These are phyloP conservation scores for Starmerella etchellsii DNA, from an alignment of 805 yeast species.

Conservation along the genomic window DNA sequence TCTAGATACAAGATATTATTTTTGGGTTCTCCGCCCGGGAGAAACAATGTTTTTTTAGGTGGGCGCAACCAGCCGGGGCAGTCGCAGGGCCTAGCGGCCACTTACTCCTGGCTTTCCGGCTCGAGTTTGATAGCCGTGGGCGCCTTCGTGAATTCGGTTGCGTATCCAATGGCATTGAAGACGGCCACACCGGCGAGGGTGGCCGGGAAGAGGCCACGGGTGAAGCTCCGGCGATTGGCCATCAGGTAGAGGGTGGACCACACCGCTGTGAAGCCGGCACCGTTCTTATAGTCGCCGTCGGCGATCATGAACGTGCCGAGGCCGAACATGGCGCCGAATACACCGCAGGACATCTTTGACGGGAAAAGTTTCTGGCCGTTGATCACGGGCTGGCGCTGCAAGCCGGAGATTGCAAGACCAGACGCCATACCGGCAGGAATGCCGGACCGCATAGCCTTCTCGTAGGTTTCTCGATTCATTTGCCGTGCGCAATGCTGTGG, in stretches of 20 bases:
- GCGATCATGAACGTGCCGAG: constrained; percentile 22
- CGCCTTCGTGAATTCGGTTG: constrained; percentile 17
- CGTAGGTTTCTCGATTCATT: constrained; percentile 7
- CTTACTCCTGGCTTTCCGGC: too few species aligned
- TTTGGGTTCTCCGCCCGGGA: too few species aligned
- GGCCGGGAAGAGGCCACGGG: constrained; percentile 13
- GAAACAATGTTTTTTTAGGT: too few species aligned
- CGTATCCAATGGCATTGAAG: constrained; percentile 18
- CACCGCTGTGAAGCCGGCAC: constrained; percentile 22
- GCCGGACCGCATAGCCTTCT: constrained; percentile 13
- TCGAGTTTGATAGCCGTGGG: constrained; percentile 7
- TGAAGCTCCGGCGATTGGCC: constrained; percentile 18
- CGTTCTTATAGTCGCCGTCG: constrained; percentile 24
- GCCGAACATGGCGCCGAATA: constrained; percentile 22
- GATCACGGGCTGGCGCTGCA: constrained; percentile 14
- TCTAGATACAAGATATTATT: too few species aligned
- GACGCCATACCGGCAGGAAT: constrained; percentile 19
- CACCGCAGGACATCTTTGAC: constrained; percentile 16
- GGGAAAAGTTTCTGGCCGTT: constrained; percentile 15
- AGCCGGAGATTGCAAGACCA: constrained; percentile 16
- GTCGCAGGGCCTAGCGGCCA: too few species aligned
- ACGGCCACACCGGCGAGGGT: constrained; percentile 12
- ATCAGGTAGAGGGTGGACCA: constrained; percentile 21
- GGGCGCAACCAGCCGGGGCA: too few species aligned
- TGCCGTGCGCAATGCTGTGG: too few species aligned